Evolutionary conservation across 1,284 basidiomycete genomes (phyloP), one percentile per base, ranked within the genome.

Genomic region (Xanthoconium separans): DNA sequence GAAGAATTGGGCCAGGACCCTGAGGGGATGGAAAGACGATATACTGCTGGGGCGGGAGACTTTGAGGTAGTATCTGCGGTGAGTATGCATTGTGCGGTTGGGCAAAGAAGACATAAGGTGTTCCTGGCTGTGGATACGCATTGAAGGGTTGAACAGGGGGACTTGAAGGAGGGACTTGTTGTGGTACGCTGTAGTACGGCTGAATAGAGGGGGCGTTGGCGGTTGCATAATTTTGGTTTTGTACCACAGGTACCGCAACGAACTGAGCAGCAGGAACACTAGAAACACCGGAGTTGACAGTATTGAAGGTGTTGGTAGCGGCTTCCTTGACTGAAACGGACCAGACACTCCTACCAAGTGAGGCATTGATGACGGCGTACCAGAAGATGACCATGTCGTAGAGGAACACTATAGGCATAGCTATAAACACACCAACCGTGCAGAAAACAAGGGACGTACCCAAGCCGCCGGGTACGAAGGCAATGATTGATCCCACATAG

Each of bases 321-420:
- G 57, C 61, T 46, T 67, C 62, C 10, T 53, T 50, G 20, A 69
- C 58, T 13, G 66, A 70, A 46, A 47, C 5, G 2, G 44, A 58
- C 66, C 68, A 69, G 6, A 69, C 20, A 24, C 55, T 15, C 39
- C 30, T 59, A 20, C 69, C 66, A 34, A 51, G 58, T 13, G 64
- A 44, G n/a, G 58, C 57, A 8, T 46, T 54, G 52, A 68, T 59
- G 41, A 68, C 56, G 45, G 58, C 65, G 33, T 58, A 65, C 42
- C 58, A 47, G 24, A 68, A 34, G n/a, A 68, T 45, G 30, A 54
- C 46, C 43, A 54, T 55, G 24, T 54, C 59, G 51, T 68, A 70
- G 6, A 65, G 29, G 47, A 70, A 64, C 15, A 55, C 66, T 69
- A 18, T 40, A 27, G 34, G 29, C 20, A 37, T 10, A 6, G 31